These are phyloP conservation scores for Cicer bijugum DNA, from an alignment of 306 rosid species.

Conservation along the genomic window DNA sequence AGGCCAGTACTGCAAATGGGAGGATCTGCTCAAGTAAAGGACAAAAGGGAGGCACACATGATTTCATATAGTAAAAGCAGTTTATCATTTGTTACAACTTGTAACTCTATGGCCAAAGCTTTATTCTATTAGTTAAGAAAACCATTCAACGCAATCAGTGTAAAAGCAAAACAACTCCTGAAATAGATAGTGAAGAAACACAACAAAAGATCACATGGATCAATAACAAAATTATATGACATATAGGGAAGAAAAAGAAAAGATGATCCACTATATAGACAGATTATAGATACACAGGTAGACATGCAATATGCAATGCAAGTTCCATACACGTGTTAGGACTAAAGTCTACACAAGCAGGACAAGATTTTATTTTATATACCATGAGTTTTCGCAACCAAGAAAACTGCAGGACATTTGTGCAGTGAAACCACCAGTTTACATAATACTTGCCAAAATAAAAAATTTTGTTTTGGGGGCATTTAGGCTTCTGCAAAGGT, in stretches of 20 bases:
- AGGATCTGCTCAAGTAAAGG: constrained; percentile 73
- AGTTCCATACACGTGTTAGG: constrained; percentile 13
- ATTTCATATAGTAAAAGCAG: constrained; percentile 45
- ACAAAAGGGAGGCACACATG: constrained; percentile 22
- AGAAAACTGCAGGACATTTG: constrained; percentile 8
- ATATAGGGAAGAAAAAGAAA: constrained; percentile 29
- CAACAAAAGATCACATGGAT: not conserved
- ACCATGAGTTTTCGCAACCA: constrained; percentile 27
- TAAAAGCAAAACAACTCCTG: constrained; percentile 37
- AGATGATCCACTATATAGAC: constrained; percentile 16
- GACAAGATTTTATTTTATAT: constrained; percentile 17
- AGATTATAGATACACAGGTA: constrained; percentile 35
- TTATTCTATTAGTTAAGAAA: constrained; percentile 29
- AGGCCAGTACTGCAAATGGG: constrained; percentile 99
- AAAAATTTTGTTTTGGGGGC: constrained; percentile 1
- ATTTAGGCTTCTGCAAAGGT: constrained; percentile 18
- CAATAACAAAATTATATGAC: constrained; percentile 13
- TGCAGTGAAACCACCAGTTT: constrained; percentile 35
- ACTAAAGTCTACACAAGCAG: constrained; percentile 18
- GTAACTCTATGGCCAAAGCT: constrained; percentile 44
- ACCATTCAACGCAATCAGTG: constrained; percentile 40
- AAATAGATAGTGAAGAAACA: constrained; percentile 38
- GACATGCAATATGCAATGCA: constrained; percentile 26
- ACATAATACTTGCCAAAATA: constrained; percentile 19
- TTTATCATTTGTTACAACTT: constrained; percentile 43